These are phyloP conservation scores for Pseudopediastrum boryanum DNA, from an alignment of 139 green algal species.

Conservation along the genomic window DNA sequence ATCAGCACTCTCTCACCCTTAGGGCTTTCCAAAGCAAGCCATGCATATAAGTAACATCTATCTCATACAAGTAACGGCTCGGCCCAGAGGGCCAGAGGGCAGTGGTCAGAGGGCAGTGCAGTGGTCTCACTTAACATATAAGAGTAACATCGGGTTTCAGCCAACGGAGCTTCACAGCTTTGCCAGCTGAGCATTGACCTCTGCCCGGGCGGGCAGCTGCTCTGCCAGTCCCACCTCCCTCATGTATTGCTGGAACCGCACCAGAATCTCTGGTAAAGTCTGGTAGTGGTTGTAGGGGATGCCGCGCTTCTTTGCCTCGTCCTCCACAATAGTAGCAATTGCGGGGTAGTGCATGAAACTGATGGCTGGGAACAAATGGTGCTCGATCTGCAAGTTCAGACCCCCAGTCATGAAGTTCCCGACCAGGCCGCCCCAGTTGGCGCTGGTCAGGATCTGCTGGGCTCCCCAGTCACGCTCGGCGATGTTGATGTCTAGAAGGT, in stretches of 20 bases:
- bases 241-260: conserved; percentile 60
- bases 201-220: conserved; percentile 35
- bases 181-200: conserved; percentile 16
- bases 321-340: conserved; percentile 77
- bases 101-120: too few relatives aligned
- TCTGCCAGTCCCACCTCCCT: conserved; percentile 45
- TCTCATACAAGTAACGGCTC: too few relatives aligned
- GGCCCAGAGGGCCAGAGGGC: too few relatives aligned
- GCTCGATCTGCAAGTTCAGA: conserved; percentile 81
- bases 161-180: too few relatives aligned
- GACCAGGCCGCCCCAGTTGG: conserved; percentile 81
- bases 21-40: too few relatives aligned
- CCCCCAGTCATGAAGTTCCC: conserved; percentile 90
- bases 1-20: too few relatives aligned
- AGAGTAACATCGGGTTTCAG: too few relatives aligned
- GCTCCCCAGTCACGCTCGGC: conserved; percentile 72
- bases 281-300: conserved; percentile 74
- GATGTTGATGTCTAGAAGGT: conserved; percentile 22
- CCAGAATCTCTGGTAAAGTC: conserved; percentile 65
- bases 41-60: too few relatives aligned
- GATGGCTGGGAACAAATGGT: conserved; percentile 84
- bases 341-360: conserved; percentile 84
- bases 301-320: conserved; percentile 74
- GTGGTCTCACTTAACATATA: too few relatives aligned
- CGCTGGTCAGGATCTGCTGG: conserved; percentile 82